Evolutionary conservation across 225 moss, liverwort and hornwort genomes (phyloP).

Genomic region (Anthoceros angustus): DNA sequence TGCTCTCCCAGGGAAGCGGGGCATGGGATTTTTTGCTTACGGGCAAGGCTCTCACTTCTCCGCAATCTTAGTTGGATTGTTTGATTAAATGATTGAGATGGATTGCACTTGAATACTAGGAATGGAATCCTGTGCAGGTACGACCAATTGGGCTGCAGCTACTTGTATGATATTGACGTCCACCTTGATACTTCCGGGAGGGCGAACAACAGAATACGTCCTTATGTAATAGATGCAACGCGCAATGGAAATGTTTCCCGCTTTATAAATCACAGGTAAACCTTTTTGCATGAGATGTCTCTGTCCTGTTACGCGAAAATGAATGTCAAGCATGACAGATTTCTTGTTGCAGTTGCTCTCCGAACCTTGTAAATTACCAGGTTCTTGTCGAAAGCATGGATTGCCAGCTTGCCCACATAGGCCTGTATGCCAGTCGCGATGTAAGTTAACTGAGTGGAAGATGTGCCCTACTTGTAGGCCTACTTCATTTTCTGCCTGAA

Average conservation of each 20-base stretch:
- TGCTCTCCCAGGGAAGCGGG: neutral
- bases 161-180: conserved; percentile 91
- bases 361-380: conserved; percentile 93
- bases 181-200: conserved; percentile 66
- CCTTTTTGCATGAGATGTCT: neutral
- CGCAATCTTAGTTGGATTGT: conserved; percentile 2
- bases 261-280: conserved; percentile 93
- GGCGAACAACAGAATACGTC: conserved; percentile 35
- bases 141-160: conserved; percentile 96
- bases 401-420: conserved; percentile 89
- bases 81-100: neutral
- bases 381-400: conserved; percentile 96
- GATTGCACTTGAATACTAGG: no score
- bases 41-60: neutral
- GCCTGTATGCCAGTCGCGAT: conserved; percentile 92
- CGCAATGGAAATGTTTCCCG: conserved; percentile 88
- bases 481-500: neutral
- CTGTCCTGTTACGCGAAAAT: neutral
- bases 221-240: conserved; percentile 96
- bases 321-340: neutral
- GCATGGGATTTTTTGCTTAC: neutral
- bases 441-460: conserved; percentile 35
- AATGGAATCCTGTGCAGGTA: conserved; percentile 39
- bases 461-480: neutral
- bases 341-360: conserved; percentile 55